A percentile compares a stretch with the other conserved stretches of the same genome.
These are phyloP conservation scores for Termitomyces sp. DNA, from an alignment of 768 basidiomycete genomes.

Conservation along the genomic window DNA sequence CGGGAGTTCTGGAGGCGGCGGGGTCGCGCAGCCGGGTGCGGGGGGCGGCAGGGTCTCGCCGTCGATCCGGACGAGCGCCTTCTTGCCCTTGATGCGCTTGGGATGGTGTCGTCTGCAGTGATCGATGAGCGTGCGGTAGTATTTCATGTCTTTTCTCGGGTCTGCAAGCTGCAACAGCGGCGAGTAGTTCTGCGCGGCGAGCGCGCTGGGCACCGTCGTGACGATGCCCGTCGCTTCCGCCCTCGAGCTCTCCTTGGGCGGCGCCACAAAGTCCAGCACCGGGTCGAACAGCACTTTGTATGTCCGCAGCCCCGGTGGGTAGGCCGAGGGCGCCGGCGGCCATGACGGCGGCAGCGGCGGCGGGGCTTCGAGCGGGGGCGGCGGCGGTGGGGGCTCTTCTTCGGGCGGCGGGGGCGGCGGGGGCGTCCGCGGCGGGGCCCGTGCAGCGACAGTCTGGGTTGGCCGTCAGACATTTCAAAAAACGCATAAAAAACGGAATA, in stretches of 20 bases:
- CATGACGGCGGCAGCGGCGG: constrained; percentile 20
- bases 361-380: constrained; percentile 21
- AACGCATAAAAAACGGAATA: no score
- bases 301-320: constrained; percentile 24
- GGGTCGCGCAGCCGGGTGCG: constrained; percentile 8
- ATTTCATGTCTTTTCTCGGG: constrained; percentile 9
- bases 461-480: no score
- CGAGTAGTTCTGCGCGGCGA: background rate
- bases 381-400: constrained; percentile 19
- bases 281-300: constrained; percentile 67
- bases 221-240: background rate
- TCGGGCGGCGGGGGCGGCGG: constrained; percentile 23
- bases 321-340: constrained; percentile 14
- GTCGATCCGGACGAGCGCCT: constrained; percentile 29
- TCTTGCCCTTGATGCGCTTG: background rate
- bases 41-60: constrained; percentile 42
- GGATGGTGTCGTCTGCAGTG: constrained; percentile 10
- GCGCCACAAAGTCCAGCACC: constrained; percentile 31
- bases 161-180: background rate
- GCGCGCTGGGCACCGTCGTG: background rate
- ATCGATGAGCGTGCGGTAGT: constrained; percentile 34
- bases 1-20: constrained; percentile 21
- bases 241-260: background rate
- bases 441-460: no score
- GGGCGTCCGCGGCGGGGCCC: constrained; percentile 11